These are phyloP conservation scores for Krasilnikovozyma curviuscula DNA, from an alignment of 768 basidiomycete species.

Conservation along the genomic window DNA sequence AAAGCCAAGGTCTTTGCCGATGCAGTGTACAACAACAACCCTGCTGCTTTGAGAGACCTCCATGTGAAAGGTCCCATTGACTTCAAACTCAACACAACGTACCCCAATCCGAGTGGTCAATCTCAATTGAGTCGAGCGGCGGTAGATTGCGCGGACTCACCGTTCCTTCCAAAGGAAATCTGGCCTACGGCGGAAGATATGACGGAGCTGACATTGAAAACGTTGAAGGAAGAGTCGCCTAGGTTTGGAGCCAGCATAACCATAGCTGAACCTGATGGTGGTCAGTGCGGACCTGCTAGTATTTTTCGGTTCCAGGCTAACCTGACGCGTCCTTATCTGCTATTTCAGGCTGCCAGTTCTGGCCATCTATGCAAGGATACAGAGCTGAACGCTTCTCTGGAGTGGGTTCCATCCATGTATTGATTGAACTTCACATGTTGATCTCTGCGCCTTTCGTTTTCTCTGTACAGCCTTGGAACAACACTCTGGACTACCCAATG, in stretches of 20 bases:
- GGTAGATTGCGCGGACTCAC: constrained; percentile 12
- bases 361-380: background rate
- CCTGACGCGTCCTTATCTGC: too few relatives aligned
- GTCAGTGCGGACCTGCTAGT: background rate
- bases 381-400: constrained; percentile 1
- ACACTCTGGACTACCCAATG: too few relatives aligned
- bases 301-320: background rate
- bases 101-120: constrained; percentile 3
- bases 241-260: too few relatives aligned
- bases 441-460: too few relatives aligned
- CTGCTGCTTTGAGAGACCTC: background rate
- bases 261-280: too few relatives aligned
- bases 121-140: constrained; percentile 11
- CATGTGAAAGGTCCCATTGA: background rate
- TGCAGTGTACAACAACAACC: constrained; percentile 5
- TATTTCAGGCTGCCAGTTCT: constrained; percentile 10
- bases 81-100: background rate
- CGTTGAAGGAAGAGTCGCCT: background rate
- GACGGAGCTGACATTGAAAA: background rate
- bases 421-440: too few relatives aligned
- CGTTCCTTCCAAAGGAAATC: background rate
- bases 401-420: too few relatives aligned
- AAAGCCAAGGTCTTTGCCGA: constrained; percentile 1
- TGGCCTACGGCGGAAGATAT: background rate
- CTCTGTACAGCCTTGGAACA: too few relatives aligned